Percentiles rank a stretch among this genome's conserved stretches.
Evolutionary conservation across 495 filamentous ascomycete species (phyloP).

Genomic region (Parathielavia hyrcaniae): DNA sequence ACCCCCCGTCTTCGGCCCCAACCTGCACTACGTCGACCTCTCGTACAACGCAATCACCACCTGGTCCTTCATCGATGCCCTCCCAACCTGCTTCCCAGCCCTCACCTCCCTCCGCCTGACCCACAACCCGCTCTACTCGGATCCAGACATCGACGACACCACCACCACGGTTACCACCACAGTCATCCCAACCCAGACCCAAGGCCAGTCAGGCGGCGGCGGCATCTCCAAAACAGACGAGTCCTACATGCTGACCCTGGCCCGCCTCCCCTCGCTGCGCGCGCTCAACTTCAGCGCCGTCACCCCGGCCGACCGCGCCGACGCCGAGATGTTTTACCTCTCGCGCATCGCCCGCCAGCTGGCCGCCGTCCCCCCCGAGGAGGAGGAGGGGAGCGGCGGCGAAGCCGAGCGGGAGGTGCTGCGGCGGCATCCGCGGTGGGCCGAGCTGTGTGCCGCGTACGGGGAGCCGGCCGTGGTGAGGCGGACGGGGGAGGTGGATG

Average conservation of each 20-base stretch:
- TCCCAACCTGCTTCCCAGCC: conserved; percentile 62
- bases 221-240: conserved; percentile 41
- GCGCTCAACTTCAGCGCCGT: conserved; percentile 76
- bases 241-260: conserved; percentile 80
- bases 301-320: conserved; percentile 61
- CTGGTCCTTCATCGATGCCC: conserved; percentile 64
- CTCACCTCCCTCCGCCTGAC: conserved; percentile 66
- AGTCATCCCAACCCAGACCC: conserved; percentile 19
- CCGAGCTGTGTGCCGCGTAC: conserved; percentile 64
- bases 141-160: conserved; percentile 39
- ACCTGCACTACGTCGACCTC: conserved; percentile 64
- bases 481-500: conserved; percentile 45
- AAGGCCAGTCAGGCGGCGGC: neutral
- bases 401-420: conserved; percentile 49
- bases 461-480: conserved; percentile 57
- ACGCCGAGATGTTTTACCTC: conserved; percentile 91
- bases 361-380: conserved; percentile 51
- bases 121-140: conserved; percentile 74
- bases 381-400: conserved; percentile 46
- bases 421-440: conserved; percentile 60
- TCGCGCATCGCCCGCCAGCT: conserved; percentile 70
- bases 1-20: conserved; percentile 28
- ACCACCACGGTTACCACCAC: conserved; percentile 11
- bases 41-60: conserved; percentile 68
- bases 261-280: conserved; percentile 61